phyloP scores from a whole-genome alignment of 1,284 basidiomycete species.

The Blastosporella zonata region DNA sequence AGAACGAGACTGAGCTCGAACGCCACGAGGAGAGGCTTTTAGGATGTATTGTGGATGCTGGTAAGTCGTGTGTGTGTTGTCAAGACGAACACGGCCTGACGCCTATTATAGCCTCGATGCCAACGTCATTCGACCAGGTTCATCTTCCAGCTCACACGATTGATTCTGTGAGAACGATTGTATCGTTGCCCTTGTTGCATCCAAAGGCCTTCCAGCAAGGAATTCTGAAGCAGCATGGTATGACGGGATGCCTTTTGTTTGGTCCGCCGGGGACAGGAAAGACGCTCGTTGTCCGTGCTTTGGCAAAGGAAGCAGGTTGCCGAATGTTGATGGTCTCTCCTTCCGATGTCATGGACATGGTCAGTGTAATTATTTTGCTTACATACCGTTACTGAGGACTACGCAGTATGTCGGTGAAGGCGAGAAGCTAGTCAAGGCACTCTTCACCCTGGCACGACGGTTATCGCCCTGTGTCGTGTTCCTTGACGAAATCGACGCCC shows the following conservation, averaged over 20 bases:
- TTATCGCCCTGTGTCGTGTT: constrained; percentile 94
- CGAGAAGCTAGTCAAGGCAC: constrained; percentile 89
- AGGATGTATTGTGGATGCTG: constrained; percentile 80
- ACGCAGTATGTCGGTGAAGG: constrained; percentile 89
- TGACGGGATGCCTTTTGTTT: constrained; percentile 86
- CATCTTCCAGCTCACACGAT: constrained; percentile 84
- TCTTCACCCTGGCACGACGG: constrained; percentile 86
- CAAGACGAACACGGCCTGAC: constrained; percentile 4
- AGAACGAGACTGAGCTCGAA: constrained; percentile 71
- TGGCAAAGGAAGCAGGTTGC: constrained; percentile 89
- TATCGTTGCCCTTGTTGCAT: constrained; percentile 87
- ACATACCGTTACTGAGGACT: not conserved
- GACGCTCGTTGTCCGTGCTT: constrained; percentile 84
- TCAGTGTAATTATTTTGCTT: constrained; percentile 27
- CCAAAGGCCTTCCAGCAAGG: constrained; percentile 90
- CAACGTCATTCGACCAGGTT: constrained; percentile 86
- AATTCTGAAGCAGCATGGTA: constrained; percentile 86
- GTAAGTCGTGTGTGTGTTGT: constrained; percentile 34
- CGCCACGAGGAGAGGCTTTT: constrained; percentile 75
- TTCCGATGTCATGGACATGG: constrained; percentile 89
- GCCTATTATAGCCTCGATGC: constrained; percentile 52
- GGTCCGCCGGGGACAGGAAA: constrained; percentile 93
- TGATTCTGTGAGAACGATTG: constrained; percentile 86
- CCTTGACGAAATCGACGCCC: constrained; percentile 92
- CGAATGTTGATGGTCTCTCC: constrained; percentile 84